A percentile compares a stretch with the other conserved stretches of the same genome.
Evolutionary conservation across 148 eudicot species (phyloP).

Genomic region (Heliosperma pusillum): DNA sequence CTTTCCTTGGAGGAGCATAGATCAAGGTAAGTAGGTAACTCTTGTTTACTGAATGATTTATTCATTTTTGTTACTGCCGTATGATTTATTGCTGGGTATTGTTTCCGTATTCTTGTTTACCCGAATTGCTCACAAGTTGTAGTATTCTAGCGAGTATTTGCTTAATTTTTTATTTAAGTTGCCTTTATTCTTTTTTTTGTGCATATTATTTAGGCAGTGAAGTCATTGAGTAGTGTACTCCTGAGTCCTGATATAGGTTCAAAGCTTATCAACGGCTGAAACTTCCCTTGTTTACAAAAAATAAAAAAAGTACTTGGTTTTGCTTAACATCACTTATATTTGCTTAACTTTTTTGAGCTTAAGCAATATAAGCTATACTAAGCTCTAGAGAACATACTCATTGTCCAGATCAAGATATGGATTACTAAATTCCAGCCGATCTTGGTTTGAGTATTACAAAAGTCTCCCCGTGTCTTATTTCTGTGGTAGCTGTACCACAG

Average conservation of each 20-base stretch:
- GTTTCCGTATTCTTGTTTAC: no score
- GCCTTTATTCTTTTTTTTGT: no score
- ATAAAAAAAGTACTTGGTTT: background rate
- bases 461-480: background rate
- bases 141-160: no score
- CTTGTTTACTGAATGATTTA: background rate
- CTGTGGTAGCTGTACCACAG: background rate
- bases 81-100: no score
- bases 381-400: background rate
- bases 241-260: background rate
- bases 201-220: background rate
- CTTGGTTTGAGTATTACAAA: background rate
- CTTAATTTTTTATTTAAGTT: no score
- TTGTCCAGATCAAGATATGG: background rate
- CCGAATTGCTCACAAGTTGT: no score
- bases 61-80: background rate
- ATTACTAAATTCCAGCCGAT: background rate
- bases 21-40: slow-evolving; percentile 47
- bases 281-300: background rate
- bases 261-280: background rate
- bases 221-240: background rate
- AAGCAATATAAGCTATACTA: background rate
- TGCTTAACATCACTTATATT: background rate
- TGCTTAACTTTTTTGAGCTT: background rate
- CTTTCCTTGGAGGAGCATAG: slow-evolving; percentile 61